Evolutionary conservation across 768 basidiomycete species (phyloP), one percentile per base, ranked within the genome.

Genomic region (Trametes cinnabarina): DNA sequence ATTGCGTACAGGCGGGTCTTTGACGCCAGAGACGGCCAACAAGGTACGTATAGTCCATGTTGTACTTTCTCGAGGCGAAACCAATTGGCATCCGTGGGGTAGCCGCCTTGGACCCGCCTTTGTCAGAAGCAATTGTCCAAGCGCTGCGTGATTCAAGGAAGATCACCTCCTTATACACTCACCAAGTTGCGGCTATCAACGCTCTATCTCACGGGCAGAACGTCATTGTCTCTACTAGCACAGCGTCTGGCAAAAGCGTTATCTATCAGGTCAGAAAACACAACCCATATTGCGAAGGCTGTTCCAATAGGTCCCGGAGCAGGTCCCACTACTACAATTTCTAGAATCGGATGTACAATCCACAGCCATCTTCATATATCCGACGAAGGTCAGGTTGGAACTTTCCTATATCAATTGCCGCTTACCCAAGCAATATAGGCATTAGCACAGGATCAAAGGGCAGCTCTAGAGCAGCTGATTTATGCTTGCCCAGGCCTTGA

Each of bases 221-320:
- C 69, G 91, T 94, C 23, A 90, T 95, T 34, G 89, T 94, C 26
- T 94, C 92, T 4, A 95, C 93, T 0, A 88, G 87, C 61, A 96
- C 94, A 8, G 92, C 93, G 7, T 93, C 91, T 4, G 92, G 92
- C 3, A 94, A 93, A 74, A 92, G 90, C 72, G 74, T 92, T 14
- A 91, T 93, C 41, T 94, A 92, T 69, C 91, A 93, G 76, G 90
- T 86, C 56, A 30, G 65, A 50, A n/a, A 4, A 19, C 20, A 4
- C n/a, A 20, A 25, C 39, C 15, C 15, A 39, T n/a, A 34, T 7
- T 34, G 37, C n/a, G 14, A n/a, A 39, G 37, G 15, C 5, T 9
- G 37, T 39, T 4, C 7, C 41, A 10, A n/a, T 15, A 47, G 17
- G 25, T 20, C 26, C 39, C 25, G 5, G 43, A 11, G 4, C 51